phyloP scores from a whole-genome alignment of 2,329 filamentous ascomycete genomes.

The Cytospora piceae region DNA sequence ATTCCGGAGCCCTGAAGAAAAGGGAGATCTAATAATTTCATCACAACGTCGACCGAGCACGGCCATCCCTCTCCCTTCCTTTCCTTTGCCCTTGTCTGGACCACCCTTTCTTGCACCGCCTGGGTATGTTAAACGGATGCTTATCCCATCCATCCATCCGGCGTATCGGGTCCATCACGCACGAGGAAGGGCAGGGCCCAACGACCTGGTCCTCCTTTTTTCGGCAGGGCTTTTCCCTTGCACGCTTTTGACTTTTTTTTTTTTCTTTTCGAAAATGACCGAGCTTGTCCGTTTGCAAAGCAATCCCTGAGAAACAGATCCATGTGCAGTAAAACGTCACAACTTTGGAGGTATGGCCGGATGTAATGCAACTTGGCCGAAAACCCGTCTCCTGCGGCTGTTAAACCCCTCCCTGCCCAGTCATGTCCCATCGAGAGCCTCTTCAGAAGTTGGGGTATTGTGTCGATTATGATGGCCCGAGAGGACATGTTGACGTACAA shows the following conservation, averaged over 20 bases:
- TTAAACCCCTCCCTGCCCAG: neutral
- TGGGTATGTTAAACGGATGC: slow-evolving; percentile 9
- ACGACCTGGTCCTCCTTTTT: neutral
- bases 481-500: slow-evolving; percentile 15
- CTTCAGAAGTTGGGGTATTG: slow-evolving; percentile 1
- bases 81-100: slow-evolving; percentile 10
- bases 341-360: neutral
- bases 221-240: slow-evolving; percentile 5
- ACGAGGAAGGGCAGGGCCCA: neutral
- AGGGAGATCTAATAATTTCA: slow-evolving; percentile 17
- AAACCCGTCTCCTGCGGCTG: slow-evolving; percentile 3
- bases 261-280: neutral
- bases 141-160: slow-evolving; percentile 7
- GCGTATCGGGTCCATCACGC: neutral
- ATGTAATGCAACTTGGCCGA: slow-evolving; percentile 18
- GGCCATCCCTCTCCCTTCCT: neutral
- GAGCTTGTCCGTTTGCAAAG: neutral
- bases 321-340: neutral
- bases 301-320: neutral
- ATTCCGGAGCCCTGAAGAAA: slow-evolving; percentile 24
- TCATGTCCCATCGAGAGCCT: slow-evolving; percentile 1
- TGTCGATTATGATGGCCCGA: slow-evolving; percentile 1
- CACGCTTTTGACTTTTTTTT: slow-evolving; percentile 9
- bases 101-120: neutral
- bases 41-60: slow-evolving; percentile 1